Conservation (phyloP, 2,329 filamentous ascomycete genomes). For the Talaromyces verruculosus region DNA sequence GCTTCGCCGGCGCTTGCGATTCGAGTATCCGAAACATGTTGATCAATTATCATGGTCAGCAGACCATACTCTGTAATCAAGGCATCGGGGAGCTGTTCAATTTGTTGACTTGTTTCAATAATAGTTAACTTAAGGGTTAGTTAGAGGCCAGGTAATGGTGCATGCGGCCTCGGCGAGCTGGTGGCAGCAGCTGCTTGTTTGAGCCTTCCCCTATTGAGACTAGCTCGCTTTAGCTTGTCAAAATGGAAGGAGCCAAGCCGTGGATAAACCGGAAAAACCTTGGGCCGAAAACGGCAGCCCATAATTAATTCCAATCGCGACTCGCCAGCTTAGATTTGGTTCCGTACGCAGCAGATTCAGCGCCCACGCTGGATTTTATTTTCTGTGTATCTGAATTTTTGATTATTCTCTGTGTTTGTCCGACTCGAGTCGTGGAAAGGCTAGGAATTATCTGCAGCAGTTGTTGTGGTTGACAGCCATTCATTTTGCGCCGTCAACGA, state of each 20-base stretch:
- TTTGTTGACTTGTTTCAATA: not conserved
- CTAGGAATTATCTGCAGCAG: not conserved
- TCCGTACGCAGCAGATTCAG: conserved; percentile 14
- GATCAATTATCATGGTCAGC: conserved; percentile 45
- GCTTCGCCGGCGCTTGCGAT: conserved; percentile 81
- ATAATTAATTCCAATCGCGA: conserved; percentile 12
- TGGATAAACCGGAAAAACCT: conserved; percentile 20
- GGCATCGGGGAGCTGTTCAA: conserved; percentile 14
- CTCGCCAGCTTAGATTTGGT: not conserved
- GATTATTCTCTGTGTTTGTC: not conserved
- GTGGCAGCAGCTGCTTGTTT: conserved; percentile 4
- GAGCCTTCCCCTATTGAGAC: conserved; percentile 12
- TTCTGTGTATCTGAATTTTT: not conserved
- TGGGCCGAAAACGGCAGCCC: conserved; percentile 14
- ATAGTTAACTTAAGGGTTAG: not conserved
- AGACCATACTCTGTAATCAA: conserved; percentile 25
- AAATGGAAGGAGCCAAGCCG: not conserved
- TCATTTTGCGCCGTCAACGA: not conserved
- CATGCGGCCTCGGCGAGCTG: not conserved
- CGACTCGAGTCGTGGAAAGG: not conserved
- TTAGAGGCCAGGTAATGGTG: conserved; percentile 20
- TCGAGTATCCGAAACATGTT: conserved; percentile 60
- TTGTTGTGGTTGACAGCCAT: not conserved
- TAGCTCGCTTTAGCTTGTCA: not conserved
- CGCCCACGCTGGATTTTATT: conserved; percentile 11